Percentiles rank a stretch among this genome's conserved stretches.
Evolutionary conservation across 164 flowering plant species (phyloP).

Genomic region (Vitis cinerea): DNA sequence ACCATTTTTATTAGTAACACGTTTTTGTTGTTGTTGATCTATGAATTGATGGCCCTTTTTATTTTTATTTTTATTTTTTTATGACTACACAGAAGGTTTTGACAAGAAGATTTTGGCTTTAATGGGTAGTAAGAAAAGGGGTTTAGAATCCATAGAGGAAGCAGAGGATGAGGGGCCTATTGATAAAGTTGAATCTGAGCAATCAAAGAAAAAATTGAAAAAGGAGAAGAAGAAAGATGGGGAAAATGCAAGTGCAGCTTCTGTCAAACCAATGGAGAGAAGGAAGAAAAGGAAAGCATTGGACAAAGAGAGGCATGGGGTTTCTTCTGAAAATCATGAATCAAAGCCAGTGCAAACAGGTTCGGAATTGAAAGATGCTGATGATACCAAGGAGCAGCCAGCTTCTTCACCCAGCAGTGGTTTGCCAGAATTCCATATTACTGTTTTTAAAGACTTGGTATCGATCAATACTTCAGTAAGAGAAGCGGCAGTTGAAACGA

Average conservation of each 20-base stretch:
- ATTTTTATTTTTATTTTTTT: background rate
- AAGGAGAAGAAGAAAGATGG: conserved; percentile 28
- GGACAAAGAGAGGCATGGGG: conserved; percentile 54
- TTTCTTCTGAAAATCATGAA: conserved; percentile 17
- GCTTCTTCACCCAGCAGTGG: conserved; percentile 22
- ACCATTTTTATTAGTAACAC: too few relatives aligned
- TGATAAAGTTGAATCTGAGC: conserved; percentile 5
- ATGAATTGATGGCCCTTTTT: too few relatives aligned
- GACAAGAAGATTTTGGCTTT: background rate
- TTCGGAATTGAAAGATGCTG: conserved; percentile 11
- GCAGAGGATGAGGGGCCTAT: background rate
- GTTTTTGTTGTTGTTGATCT: too few relatives aligned
- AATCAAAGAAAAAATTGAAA: conserved; percentile 31
- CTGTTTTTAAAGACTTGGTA: conserved; percentile 69
- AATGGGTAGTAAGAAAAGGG: conserved; percentile 56
- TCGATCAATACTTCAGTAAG: conserved; percentile 50
- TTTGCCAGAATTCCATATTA: conserved; percentile 67
- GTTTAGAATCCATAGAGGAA: conserved; percentile 5
- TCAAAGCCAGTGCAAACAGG: conserved; percentile 9
- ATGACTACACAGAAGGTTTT: background rate
- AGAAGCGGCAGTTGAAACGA: conserved; percentile 61
- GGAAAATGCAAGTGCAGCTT: conserved; percentile 8
- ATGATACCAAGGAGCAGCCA: conserved; percentile 2
- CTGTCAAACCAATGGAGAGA: conserved; percentile 77
- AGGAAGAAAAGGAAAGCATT: conserved; percentile 66